Evolutionary conservation across 148 eudicot species (phyloP).

Genomic region (Chenopodium berlandieri): DNA sequence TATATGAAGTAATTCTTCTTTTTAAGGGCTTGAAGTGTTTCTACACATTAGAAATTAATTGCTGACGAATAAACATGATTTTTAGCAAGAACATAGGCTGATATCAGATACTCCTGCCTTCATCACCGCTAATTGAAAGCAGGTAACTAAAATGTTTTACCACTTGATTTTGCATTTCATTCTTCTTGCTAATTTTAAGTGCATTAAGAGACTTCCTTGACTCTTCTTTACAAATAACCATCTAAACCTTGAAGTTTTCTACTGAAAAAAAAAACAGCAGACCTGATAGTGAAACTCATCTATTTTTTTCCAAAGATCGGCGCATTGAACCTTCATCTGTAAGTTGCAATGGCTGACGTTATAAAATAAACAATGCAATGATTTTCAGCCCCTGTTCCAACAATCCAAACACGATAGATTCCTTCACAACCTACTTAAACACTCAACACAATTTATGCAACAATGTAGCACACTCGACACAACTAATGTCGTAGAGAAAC

Average conservation of each 20-base stretch:
- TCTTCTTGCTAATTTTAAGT: neutral
- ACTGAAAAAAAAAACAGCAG: neutral
- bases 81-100: neutral
- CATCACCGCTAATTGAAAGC: neutral
- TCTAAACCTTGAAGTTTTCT: too few relatives aligned
- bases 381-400: neutral
- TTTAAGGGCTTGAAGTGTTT: too few relatives aligned
- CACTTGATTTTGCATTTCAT: neutral
- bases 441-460: conserved; percentile 7
- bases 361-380: neutral
- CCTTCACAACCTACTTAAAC: neutral
- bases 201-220: neutral
- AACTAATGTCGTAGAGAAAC: neutral
- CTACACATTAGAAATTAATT: too few relatives aligned
- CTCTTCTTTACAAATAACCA: too few relatives aligned
- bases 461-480: conserved; percentile 4
- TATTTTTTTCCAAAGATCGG: neutral
- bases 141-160: too few relatives aligned
- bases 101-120: neutral
- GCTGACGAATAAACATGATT: too few relatives aligned
- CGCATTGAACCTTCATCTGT: neutral
- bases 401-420: neutral
- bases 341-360: neutral
- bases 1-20: too few relatives aligned
- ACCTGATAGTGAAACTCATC: neutral